Conservation (phyloP, 805 yeast genomes). For the Candida corydali region DNA sequence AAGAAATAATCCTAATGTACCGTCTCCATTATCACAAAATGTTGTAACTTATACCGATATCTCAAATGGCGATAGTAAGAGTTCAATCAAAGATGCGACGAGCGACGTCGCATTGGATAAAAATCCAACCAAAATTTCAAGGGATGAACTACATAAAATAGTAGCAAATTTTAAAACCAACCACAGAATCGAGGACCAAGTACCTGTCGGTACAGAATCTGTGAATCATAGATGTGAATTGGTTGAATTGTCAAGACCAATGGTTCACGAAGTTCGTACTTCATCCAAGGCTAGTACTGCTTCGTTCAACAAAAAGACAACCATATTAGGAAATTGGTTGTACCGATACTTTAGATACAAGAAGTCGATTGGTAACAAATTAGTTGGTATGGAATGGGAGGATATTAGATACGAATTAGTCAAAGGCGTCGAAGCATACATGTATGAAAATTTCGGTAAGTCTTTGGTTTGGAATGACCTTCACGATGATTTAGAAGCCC, state of each 20-base stretch:
- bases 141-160: background rate
- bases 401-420: conserved; percentile 34
- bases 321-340: conserved; percentile 27
- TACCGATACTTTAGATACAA: conserved; percentile 33
- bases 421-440: conserved; percentile 32
- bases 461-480: conserved; percentile 4
- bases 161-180: background rate
- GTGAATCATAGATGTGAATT: conserved; percentile 16
- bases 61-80: background rate
- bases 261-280: conserved; percentile 24
- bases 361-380: conserved; percentile 29
- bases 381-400: conserved; percentile 41
- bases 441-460: conserved; percentile 33
- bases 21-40: conserved; percentile 15
- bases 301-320: conserved; percentile 23
- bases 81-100: background rate
- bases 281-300: conserved; percentile 22
- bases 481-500: conserved; percentile 1
- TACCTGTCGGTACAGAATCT: conserved; percentile 16
- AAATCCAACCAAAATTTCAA: too few species aligned
- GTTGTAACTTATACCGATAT: conserved; percentile 9
- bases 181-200: background rate
- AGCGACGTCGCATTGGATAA: too few species aligned
- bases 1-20: conserved; percentile 10
- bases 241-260: conserved; percentile 18